Evolutionary conservation across 2,329 filamentous ascomycete species (phyloP).

Genomic region (Xylariaceae sp.): DNA sequence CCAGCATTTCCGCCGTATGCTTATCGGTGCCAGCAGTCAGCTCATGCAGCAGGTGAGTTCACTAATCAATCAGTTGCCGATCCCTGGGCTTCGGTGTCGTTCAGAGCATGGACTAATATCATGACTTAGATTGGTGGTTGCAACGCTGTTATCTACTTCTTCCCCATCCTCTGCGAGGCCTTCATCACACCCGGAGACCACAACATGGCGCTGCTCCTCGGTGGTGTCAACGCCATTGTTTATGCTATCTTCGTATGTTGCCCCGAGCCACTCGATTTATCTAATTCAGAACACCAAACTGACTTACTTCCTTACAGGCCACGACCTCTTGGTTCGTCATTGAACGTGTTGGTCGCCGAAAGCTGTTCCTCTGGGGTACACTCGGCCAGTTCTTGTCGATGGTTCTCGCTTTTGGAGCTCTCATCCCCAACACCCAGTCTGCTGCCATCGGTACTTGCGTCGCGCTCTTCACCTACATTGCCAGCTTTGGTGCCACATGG

Average conservation of each 20-base stretch:
- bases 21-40: conserved; percentile 54
- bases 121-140: conserved; percentile 43
- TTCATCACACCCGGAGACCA: conserved; percentile 37
- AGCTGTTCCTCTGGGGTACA: conserved; percentile 42
- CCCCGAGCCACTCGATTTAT: background rate
- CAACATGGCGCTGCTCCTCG: conserved; percentile 48
- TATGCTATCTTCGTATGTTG: conserved; percentile 49
- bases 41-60: conserved; percentile 51
- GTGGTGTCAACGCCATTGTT: conserved; percentile 52
- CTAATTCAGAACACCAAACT: background rate
- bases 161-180: conserved; percentile 51
- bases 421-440: conserved; percentile 59
- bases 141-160: conserved; percentile 57
- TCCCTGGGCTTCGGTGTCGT: background rate
- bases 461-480: conserved; percentile 64
- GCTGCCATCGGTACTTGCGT: conserved; percentile 63
- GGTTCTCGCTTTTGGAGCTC: conserved; percentile 56
- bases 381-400: conserved; percentile 49
- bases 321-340: conserved; percentile 51
- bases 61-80: background rate
- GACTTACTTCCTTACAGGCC: conserved; percentile 24
- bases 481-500: conserved; percentile 62
- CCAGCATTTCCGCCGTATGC: conserved; percentile 60
- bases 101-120: background rate
- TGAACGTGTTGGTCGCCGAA: conserved; percentile 42